A percentile compares a stretch with the other conserved stretches of the same genome.
phyloP scores from a whole-genome alignment of 2,329 filamentous ascomycete genomes.

The Colletotrichum agaves region DNA sequence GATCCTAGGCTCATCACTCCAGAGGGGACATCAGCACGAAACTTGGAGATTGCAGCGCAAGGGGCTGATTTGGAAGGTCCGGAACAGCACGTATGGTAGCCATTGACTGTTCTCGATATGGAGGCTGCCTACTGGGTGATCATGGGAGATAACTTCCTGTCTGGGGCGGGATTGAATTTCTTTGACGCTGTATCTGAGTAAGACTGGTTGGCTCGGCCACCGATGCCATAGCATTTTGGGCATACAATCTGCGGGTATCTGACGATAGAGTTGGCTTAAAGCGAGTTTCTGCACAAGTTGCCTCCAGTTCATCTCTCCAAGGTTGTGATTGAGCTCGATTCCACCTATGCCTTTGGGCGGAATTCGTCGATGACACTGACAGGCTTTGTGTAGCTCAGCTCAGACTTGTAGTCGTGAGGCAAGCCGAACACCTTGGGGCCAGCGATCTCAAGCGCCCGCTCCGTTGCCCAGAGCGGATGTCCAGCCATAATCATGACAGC shows the following conservation, averaged over 20 bases:
- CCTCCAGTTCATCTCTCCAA: not conserved
- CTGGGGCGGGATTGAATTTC: not conserved
- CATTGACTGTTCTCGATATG: not conserved
- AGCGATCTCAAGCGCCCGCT: slow-evolving; percentile 40
- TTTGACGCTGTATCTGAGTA: not conserved
- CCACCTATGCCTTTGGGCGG: not conserved
- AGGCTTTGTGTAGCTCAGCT: slow-evolving; percentile 32
- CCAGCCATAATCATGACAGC: slow-evolving; percentile 37
- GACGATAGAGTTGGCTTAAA: not conserved
- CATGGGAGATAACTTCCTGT: slow-evolving; percentile 1
- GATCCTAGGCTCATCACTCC: not conserved
- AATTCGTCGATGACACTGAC: slow-evolving; percentile 38
- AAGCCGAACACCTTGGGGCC: slow-evolving; percentile 38
- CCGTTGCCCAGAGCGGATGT: slow-evolving; percentile 31
- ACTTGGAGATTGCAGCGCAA: not conserved
- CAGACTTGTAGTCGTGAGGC: slow-evolving; percentile 35
- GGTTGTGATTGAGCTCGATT: no score
- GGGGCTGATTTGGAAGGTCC: not conserved
- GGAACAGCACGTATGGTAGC: not conserved
- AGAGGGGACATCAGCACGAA: not conserved
- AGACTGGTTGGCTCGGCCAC: slow-evolving; percentile 8
- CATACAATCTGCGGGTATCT: not conserved
- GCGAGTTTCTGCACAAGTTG: not conserved
- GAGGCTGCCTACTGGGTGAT: slow-evolving; percentile 9
- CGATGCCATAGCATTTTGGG: not conserved